A percentile compares a stretch with the other conserved stretches of the same genome.
Evolutionary conservation across 495 filamentous ascomycete genomes (phyloP).

Genomic region (Polyplosphaeria fusca): DNA sequence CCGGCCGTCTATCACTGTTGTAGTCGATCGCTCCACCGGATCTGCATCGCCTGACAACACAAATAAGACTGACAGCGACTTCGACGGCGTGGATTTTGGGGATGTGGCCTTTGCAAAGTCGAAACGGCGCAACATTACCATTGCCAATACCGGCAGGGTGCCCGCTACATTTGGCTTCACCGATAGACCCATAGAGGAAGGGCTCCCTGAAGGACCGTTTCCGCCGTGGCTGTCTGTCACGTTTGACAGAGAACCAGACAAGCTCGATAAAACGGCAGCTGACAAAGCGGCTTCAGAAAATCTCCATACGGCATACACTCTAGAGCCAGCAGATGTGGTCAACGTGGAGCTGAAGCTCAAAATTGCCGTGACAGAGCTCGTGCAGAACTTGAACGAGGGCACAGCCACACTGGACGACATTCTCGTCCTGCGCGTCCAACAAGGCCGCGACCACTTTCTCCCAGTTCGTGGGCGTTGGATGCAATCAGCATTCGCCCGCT

Average conservation of each 20-base stretch:
- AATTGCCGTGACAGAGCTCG: slow-evolving; percentile 60
- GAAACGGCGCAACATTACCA: slow-evolving; percentile 63
- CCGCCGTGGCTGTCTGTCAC: slow-evolving; percentile 66
- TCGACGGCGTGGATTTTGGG: slow-evolving; percentile 71
- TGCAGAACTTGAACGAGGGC: slow-evolving; percentile 68
- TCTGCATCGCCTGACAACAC: slow-evolving; percentile 33
- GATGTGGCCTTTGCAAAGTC: slow-evolving; percentile 64
- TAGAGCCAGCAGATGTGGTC: slow-evolving; percentile 80
- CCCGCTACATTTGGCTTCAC: slow-evolving; percentile 73
- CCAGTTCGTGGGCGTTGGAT: slow-evolving; percentile 74
- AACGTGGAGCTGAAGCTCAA: slow-evolving; percentile 63
- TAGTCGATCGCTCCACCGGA: slow-evolving; percentile 61
- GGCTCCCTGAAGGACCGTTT: slow-evolving; percentile 42
- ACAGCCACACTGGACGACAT: slow-evolving; percentile 72
- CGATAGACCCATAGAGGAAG: slow-evolving; percentile 56
- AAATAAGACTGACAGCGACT: slow-evolving; percentile 26
- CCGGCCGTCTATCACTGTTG: slow-evolving; percentile 76
- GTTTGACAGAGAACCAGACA: slow-evolving; percentile 52
- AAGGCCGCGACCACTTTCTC: slow-evolving; percentile 89
- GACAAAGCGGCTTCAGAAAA: slow-evolving; percentile 39
- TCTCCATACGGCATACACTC: slow-evolving; percentile 49
- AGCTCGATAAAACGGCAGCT: slow-evolving; percentile 39
- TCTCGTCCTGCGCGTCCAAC: slow-evolving; percentile 78
- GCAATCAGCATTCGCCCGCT: slow-evolving; percentile 77
- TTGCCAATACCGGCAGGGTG: slow-evolving; percentile 87